These are phyloP conservation scores for Neoscytalidium dimidiatum DNA, from an alignment of 2,329 filamentous ascomycete genomes.

Conservation along the genomic window DNA sequence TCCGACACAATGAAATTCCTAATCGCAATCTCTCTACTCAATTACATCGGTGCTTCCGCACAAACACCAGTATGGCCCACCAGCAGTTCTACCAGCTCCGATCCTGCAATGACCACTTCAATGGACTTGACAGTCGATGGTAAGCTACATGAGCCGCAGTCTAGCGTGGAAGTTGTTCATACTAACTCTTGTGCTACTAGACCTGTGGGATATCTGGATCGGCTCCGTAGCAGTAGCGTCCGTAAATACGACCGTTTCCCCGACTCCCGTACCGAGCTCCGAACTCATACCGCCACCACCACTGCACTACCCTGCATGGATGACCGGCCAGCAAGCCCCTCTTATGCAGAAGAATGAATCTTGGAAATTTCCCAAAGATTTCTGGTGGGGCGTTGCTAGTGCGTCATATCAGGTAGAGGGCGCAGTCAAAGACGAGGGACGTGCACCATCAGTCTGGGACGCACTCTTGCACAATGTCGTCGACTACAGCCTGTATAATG, in stretches of 20 bases:
- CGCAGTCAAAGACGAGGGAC: constrained; percentile 43
- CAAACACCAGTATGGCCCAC: constrained; percentile 1
- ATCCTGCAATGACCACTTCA: not conserved
- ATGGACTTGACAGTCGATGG: constrained; percentile 12
- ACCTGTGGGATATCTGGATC: constrained; percentile 28
- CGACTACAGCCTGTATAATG: constrained; percentile 31
- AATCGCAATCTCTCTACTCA: not conserved
- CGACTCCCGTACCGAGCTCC: constrained; percentile 36
- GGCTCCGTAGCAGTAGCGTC: constrained; percentile 26
- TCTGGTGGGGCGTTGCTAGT: constrained; percentile 47
- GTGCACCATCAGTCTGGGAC: constrained; percentile 42
- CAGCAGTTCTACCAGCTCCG: constrained; percentile 6
- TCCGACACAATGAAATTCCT: not conserved
- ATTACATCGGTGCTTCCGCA: not conserved
- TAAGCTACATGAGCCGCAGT: not conserved
- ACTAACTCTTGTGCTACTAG: too few relatives aligned
- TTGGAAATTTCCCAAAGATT: constrained; percentile 34
- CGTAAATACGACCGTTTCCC: constrained; percentile 27
- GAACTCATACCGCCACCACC: constrained; percentile 37
- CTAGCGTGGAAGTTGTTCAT: too few relatives aligned
- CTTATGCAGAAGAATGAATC: constrained; percentile 30
- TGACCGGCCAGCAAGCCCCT: constrained; percentile 33
- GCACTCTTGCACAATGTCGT: constrained; percentile 36
- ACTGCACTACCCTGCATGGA: constrained; percentile 35
- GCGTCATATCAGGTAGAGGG: constrained; percentile 50